Conservation (phyloP, 768 basidiomycete genomes). For the Suillus subaureus region DNA sequence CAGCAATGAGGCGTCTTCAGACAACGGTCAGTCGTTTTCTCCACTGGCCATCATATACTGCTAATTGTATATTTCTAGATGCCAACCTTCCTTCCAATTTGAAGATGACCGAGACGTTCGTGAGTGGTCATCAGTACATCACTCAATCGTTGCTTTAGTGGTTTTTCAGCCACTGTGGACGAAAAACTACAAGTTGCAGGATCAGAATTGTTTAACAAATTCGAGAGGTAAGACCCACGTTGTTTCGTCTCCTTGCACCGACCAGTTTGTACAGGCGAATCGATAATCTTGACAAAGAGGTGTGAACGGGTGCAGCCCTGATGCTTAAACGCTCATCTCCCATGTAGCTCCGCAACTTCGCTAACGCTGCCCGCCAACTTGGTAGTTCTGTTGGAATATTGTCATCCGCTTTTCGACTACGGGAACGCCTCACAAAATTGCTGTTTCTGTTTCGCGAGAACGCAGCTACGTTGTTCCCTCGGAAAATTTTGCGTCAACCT, state of each 20-base stretch:
- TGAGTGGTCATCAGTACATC: constrained; percentile 28
- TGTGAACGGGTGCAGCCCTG: constrained; percentile 16
- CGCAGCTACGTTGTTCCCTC: constrained; percentile 58
- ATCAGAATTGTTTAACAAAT: constrained; percentile 48
- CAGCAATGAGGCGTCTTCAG: constrained; percentile 39
- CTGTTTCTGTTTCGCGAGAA: constrained; percentile 56
- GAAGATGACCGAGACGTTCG: constrained; percentile 50
- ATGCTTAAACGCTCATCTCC: constrained; percentile 17
- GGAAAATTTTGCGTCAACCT: constrained; percentile 43
- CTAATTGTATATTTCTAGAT: constrained; percentile 24
- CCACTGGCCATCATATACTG: not conserved
- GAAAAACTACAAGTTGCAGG: constrained; percentile 54
- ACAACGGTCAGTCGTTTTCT: constrained; percentile 32
- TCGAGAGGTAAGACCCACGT: constrained; percentile 42
- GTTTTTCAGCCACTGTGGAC: constrained; percentile 44
- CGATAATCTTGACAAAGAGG: constrained; percentile 51
- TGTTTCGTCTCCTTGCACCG: constrained; percentile 8
- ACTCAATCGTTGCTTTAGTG: constrained; percentile 10
- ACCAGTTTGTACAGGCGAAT: constrained; percentile 38
- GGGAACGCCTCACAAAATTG: constrained; percentile 53
- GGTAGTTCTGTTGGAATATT: constrained; percentile 59
- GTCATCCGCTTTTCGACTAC: constrained; percentile 53
- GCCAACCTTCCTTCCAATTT: constrained; percentile 32
- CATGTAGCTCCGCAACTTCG: constrained; percentile 50
- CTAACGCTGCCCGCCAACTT: constrained; percentile 56